phyloP scores from a whole-genome alignment of 1,284 basidiomycete genomes.

The Lignosus rhinocerotis region DNA sequence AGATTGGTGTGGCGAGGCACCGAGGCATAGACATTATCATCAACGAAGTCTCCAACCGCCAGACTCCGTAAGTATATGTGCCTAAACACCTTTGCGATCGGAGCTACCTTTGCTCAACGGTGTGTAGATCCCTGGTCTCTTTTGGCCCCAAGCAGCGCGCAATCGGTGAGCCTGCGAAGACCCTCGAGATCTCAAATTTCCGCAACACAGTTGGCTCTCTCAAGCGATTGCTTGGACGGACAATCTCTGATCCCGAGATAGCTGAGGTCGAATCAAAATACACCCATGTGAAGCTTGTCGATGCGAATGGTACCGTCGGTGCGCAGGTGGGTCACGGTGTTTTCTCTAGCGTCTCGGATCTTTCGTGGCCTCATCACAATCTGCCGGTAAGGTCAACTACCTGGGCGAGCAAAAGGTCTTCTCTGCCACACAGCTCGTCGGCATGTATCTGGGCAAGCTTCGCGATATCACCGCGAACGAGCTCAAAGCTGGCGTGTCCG shows the following conservation, averaged over 20 bases:
- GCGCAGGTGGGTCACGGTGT: conserved; percentile 61
- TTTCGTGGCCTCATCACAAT: neutral
- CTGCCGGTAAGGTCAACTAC: conserved; percentile 70
- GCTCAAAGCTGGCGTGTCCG: conserved; percentile 82
- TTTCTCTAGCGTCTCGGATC: neutral
- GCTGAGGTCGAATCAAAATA: conserved; percentile 85
- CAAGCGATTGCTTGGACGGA: conserved; percentile 85
- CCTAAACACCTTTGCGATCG: neutral
- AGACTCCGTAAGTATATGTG: conserved; percentile 75
- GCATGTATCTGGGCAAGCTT: conserved; percentile 85
- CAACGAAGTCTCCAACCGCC: conserved; percentile 94
- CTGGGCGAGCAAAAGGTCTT: conserved; percentile 78
- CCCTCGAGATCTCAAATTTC: conserved; percentile 97
- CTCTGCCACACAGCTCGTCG: conserved; percentile 85
- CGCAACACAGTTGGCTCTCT: conserved; percentile 91
- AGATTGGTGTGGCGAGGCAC: conserved; percentile 93
- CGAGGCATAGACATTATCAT: conserved; percentile 94
- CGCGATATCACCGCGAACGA: conserved; percentile 83
- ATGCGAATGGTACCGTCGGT: conserved; percentile 81
- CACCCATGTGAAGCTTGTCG: conserved; percentile 81
- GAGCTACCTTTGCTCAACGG: neutral
- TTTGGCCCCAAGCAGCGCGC: conserved; percentile 88
- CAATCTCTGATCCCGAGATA: conserved; percentile 76
- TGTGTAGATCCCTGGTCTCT: conserved; percentile 81
- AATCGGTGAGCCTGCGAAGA: conserved; percentile 93